phyloP scores from a whole-genome alignment of 495 filamentous ascomycete genomes.

The Lindgomyces ingoldianus region DNA sequence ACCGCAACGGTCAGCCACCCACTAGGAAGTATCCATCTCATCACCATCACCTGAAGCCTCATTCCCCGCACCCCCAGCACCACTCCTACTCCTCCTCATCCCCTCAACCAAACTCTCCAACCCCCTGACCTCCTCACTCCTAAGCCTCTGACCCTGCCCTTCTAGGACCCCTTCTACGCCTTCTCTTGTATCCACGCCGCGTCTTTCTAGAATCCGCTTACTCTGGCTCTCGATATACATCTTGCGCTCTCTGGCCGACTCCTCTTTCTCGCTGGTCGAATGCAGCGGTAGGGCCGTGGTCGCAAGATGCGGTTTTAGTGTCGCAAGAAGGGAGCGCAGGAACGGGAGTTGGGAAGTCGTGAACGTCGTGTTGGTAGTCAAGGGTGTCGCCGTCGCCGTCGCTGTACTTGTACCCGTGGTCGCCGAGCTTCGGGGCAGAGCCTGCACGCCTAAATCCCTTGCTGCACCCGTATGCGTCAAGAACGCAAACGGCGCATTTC shows the following conservation, averaged over 20 bases:
- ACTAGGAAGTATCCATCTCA: constrained; percentile 19
- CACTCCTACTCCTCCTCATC: constrained; percentile 17
- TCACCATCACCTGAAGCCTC: background rate
- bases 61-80: constrained; percentile 18
- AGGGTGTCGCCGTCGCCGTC: constrained; percentile 38
- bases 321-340: constrained; percentile 64
- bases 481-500: constrained; percentile 50
- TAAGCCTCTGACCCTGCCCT: constrained; percentile 36
- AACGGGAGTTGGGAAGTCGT: constrained; percentile 78
- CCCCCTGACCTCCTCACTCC: constrained; percentile 42
- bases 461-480: constrained; percentile 54
- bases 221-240: constrained; percentile 46
- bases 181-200: constrained; percentile 39
- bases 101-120: constrained; percentile 42
- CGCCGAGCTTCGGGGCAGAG: constrained; percentile 25
- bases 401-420: constrained; percentile 3
- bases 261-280: constrained; percentile 22
- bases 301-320: constrained; percentile 55
- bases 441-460: constrained; percentile 48
- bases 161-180: constrained; percentile 22
- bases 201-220: constrained; percentile 36
- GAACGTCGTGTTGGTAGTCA: constrained; percentile 78
- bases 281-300: constrained; percentile 33
- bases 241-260: constrained; percentile 36
- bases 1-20: background rate